Percentiles rank a stretch among this genome's conserved stretches.
phyloP scores from a whole-genome alignment of 805 yeast species.

The Yarrowia deformans region DNA sequence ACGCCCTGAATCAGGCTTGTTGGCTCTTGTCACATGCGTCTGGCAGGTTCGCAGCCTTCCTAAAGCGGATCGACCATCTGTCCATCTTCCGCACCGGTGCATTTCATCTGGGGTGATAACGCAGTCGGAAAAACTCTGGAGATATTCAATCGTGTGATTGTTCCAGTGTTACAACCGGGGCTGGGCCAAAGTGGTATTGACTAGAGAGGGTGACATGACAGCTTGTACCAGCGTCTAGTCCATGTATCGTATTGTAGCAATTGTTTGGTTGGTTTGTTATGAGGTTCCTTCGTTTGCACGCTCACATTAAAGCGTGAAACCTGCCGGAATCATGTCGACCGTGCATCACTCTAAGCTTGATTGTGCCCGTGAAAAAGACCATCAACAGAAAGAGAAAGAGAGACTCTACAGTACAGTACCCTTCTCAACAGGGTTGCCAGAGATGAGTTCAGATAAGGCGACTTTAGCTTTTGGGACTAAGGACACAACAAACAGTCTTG shows the following conservation, averaged over 20 bases:
- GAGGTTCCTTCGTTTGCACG: background rate
- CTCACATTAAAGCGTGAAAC: background rate
- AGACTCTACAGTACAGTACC: too few species aligned
- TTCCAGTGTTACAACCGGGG: background rate
- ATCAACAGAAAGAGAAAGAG: background rate
- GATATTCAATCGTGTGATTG: background rate
- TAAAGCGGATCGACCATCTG: background rate
- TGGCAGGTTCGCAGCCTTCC: background rate
- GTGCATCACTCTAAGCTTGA: slow-evolving; percentile 30
- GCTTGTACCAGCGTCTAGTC: background rate
- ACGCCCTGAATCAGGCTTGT: slow-evolving; percentile 21
- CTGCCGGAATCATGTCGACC: background rate
- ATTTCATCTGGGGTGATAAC: slow-evolving; percentile 1
- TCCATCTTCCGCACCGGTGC: background rate
- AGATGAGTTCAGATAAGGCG: slow-evolving; percentile 21
- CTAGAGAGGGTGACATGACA: background rate
- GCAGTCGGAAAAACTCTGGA: background rate
- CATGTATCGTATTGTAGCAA: too few species aligned
- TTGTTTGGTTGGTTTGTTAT: too few species aligned
- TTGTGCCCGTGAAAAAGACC: slow-evolving; percentile 15
- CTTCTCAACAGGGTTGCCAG: background rate
- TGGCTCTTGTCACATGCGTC: slow-evolving; percentile 17
- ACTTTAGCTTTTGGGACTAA: background rate
- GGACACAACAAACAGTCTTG: background rate
- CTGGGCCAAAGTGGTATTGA: background rate